Percentiles rank a stretch among this genome's conserved stretches.
phyloP scores from a whole-genome alignment of 2,329 filamentous ascomycete genomes.

The Teratosphaeria epicoccoides region DNA sequence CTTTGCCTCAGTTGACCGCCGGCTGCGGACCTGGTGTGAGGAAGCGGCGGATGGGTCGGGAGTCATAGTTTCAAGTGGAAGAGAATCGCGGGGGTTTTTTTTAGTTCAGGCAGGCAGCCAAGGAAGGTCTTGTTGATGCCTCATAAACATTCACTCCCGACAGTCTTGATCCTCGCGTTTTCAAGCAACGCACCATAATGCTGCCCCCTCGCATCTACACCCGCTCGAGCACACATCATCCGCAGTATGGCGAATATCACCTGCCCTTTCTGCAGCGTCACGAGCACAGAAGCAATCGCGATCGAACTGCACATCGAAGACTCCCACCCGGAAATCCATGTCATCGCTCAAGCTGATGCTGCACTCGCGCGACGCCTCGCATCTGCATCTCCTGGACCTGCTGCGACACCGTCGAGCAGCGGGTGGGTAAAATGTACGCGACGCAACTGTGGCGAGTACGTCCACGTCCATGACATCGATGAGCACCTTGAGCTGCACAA shows the following conservation, averaged over 20 bases:
- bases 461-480: constrained; percentile 33
- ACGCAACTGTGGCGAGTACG: constrained; percentile 32
- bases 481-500: constrained; percentile 37
- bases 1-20: neutral
- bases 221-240: neutral
- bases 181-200: neutral
- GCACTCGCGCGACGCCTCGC: neutral
- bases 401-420: constrained; percentile 7
- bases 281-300: constrained; percentile 14
- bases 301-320: constrained; percentile 26
- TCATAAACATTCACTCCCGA: neutral
- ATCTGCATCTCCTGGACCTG: neutral
- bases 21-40: neutral
- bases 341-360: constrained; percentile 10
- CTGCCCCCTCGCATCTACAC: neutral
- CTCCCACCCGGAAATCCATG: constrained; percentile 21
- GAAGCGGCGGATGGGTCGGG: neutral
- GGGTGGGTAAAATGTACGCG: constrained; percentile 32
- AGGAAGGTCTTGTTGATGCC: neutral
- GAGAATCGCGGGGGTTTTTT: too few relatives aligned
- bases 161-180: too few relatives aligned
- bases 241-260: constrained; percentile 13
- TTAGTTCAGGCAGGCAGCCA: too few relatives aligned
- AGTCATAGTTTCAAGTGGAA: neutral
- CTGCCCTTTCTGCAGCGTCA: constrained; percentile 23